Conservation (phyloP, 2,329 filamentous ascomycete genomes). For the Xylaria sp. region DNA sequence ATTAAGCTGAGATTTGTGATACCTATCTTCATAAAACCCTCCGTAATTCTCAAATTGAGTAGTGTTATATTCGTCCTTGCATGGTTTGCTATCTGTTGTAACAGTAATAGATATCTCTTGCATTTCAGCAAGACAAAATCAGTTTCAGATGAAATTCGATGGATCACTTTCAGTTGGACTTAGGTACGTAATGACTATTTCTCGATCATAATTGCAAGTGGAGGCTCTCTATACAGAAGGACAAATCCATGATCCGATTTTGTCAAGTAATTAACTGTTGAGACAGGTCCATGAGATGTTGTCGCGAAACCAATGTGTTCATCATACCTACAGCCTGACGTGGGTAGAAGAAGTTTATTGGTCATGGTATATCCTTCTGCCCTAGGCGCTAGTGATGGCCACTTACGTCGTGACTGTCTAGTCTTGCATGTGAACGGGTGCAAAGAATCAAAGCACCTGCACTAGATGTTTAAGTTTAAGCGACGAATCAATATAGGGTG, state of each 20-base stretch:
- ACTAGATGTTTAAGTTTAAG: not conserved
- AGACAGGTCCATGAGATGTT: not conserved
- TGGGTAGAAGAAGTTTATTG: not conserved
- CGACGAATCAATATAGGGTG: not conserved
- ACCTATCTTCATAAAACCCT: no score
- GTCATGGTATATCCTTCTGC: not conserved
- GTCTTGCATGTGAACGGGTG: not conserved
- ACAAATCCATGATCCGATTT: not conserved
- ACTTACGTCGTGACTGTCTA: not conserved
- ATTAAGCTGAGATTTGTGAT: no score
- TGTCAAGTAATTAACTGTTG: not conserved
- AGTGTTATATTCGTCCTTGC: no score
- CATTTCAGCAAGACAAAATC: not conserved
- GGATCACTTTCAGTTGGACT: not conserved
- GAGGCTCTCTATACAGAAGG: not conserved
- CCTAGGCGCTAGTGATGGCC: not conserved
- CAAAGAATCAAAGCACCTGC: not conserved
- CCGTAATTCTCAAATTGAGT: no score
- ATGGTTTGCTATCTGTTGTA: no score
- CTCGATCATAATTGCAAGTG: not conserved
- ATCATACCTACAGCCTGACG: not conserved
- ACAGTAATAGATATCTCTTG: not conserved
- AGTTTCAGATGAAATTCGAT: not conserved
- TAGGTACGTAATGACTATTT: no score
- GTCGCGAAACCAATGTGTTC: not conserved